Evolutionary conservation across 352 stramenopile genomes (phyloP).

Genomic region (Phytopythium kandeliae): DNA sequence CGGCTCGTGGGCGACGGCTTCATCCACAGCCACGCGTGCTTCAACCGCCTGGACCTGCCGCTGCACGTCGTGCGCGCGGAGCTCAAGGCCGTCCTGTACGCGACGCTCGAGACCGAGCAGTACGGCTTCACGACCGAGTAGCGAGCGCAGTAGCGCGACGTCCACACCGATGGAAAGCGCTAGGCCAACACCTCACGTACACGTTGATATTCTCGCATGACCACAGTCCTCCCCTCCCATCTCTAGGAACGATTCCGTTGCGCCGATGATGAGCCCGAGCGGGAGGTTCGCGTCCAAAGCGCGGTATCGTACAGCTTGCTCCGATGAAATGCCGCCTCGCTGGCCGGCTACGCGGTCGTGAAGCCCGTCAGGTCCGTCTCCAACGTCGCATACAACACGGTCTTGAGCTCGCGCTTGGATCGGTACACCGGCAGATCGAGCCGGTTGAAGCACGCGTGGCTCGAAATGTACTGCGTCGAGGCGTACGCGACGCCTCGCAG

Average conservation of each 20-base stretch:
- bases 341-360: constrained; percentile 38
- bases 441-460: constrained; percentile 78
- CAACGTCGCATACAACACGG: constrained; percentile 51
- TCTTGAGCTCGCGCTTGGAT: constrained; percentile 79
- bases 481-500: constrained; percentile 45
- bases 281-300: no score
- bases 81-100: constrained; percentile 40
- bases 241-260: no score
- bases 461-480: constrained; percentile 56
- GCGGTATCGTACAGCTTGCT: not conserved
- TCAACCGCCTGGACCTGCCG: constrained; percentile 90
- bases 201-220: constrained; percentile 12
- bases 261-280: no score
- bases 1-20: constrained; percentile 26
- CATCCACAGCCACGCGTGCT: constrained; percentile 54
- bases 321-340: not conserved
- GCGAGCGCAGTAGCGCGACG: constrained; percentile 20
- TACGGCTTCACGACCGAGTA: constrained; percentile 65
- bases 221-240: not conserved
- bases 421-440: constrained; percentile 95
- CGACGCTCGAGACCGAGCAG: constrained; percentile 38
- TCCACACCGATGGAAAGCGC: no score
- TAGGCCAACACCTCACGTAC: constrained; percentile 33
- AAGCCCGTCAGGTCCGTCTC: constrained; percentile 69
- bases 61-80: constrained; percentile 87